These are phyloP conservation scores for Zygnema cylindricum DNA, from an alignment of 139 green algal species.

Conservation along the genomic window DNA sequence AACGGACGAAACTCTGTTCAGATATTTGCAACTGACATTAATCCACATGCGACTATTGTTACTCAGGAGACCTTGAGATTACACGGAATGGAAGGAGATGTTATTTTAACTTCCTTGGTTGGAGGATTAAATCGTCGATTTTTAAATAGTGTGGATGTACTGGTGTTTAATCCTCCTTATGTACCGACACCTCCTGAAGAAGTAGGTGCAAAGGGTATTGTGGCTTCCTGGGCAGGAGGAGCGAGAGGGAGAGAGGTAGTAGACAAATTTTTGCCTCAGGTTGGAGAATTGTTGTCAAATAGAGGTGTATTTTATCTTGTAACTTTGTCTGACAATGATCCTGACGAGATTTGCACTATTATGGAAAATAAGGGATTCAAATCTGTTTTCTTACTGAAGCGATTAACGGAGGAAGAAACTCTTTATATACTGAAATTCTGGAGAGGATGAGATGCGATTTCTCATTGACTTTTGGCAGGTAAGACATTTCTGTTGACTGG, in stretches of 20 bases:
- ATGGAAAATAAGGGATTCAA: constrained; percentile 61
- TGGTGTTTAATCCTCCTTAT: constrained; percentile 98
- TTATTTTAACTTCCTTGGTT: constrained; percentile 37
- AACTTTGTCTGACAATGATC: constrained; percentile 44
- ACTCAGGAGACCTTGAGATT: constrained; percentile 67
- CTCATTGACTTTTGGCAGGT: no score
- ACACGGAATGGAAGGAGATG: constrained; percentile 60
- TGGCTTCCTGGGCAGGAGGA: constrained; percentile 88
- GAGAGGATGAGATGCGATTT: no score
- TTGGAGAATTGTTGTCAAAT: constrained; percentile 20
- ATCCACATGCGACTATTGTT: constrained; percentile 64
- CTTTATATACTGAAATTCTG: constrained; percentile 62
- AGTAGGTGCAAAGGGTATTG: constrained; percentile 71
- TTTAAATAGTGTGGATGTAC: constrained; percentile 63
- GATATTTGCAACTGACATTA: constrained; percentile 75
- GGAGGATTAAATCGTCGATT: constrained; percentile 29
- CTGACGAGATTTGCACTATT: constrained; percentile 60
- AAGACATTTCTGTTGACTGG: no score
- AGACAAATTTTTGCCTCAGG: constrained; percentile 78
- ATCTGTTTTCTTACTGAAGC: constrained; percentile 63
- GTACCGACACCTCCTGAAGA: constrained; percentile 93
- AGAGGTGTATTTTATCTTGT: constrained; percentile 49
- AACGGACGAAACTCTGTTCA: background rate
- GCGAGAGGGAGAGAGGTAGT: constrained; percentile 77
- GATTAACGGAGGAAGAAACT: constrained; percentile 60